Evolutionary conservation across 2,329 filamentous ascomycete species (phyloP).

Genomic region (Bipolaris victoriae): DNA sequence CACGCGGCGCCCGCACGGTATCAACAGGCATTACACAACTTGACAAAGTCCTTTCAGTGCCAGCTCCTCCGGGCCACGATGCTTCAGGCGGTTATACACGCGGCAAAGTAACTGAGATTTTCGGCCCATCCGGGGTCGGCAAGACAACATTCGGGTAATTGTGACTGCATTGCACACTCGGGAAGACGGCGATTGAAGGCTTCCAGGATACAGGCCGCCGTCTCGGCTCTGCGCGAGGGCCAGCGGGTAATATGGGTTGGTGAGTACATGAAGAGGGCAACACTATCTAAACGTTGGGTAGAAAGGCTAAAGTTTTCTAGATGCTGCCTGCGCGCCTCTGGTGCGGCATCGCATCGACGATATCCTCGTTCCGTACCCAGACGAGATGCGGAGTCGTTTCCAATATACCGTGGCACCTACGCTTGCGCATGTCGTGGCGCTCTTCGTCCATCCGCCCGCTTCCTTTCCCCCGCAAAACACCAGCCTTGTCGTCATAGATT

Average conservation of each 20-base stretch:
- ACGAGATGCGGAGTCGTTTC: constrained; percentile 58
- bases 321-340: constrained; percentile 60
- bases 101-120: constrained; percentile 84
- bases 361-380: constrained; percentile 48
- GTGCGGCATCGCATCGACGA: constrained; percentile 56
- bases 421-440: constrained; percentile 70
- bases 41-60: constrained; percentile 50
- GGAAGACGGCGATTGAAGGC: constrained; percentile 33
- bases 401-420: constrained; percentile 67
- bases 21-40: constrained; percentile 58
- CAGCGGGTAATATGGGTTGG: constrained; percentile 81
- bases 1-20: constrained; percentile 55
- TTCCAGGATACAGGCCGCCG: constrained; percentile 71
- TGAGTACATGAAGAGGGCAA: constrained; percentile 54
- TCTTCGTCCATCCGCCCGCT: constrained; percentile 71
- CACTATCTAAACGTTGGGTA: constrained; percentile 12
- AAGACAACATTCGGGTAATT: constrained; percentile 83
- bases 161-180: constrained; percentile 20
- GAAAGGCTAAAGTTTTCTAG: constrained; percentile 40
- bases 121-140: constrained; percentile 83
- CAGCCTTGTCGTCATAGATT: constrained; percentile 76
- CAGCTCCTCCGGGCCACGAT: constrained; percentile 30
- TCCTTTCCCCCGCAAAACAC: constrained; percentile 68
- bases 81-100: constrained; percentile 65
- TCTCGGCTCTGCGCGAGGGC: constrained; percentile 66